Evolutionary conservation across 2,329 filamentous ascomycete species (phyloP), one percentile per base, ranked within the genome.

Genomic region (Fusarium sororula): DNA sequence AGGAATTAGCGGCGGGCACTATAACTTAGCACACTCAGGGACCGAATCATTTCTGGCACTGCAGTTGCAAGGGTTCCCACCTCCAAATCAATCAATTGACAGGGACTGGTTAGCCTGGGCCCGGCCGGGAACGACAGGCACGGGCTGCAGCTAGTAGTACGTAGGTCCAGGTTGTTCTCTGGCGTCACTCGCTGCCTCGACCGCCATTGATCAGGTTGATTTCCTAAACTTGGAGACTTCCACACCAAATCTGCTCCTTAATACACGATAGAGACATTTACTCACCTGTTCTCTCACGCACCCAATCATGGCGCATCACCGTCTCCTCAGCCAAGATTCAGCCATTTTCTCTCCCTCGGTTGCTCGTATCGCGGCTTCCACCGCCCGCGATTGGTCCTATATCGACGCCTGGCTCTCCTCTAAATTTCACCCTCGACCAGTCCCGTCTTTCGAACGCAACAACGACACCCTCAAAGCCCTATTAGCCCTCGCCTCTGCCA

Each of bases 381-480:
- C 93, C 72, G 93, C 94, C 53, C 95, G 96, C 80, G 95, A 98
- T 83, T 98, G 96, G 96, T 92, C 91, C 63, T 94, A 93, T 75
- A 89, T 98, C 75, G 94, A 97, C 82, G 86, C 87, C 77, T 98
- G 96, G 95, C 90, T 98, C 17, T 86, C 87, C 51, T 87, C 89
- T 67, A 93, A 93, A 79, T 93, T 93, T 75, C 87, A 87, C 50
- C 88, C 89, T 37, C 89, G 88, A 51, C 81, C 87, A 0, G 84
- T 92, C 1, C 95, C 94, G 0, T 80, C 87, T 2, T 98, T 98
- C 81, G 96, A 98, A 84, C 92, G 94, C 77, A 98, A 96, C 79
- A 88, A 92, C 37, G 93, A 96, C 51, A 98, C 95, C 0, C 86
- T 98, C 56, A 91, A 90, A 73, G 90, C 88, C 3, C 87, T 98